A percentile compares a stretch with the other conserved stretches of the same genome.
phyloP scores from a whole-genome alignment of 176 grass and related monocot species.

The Cenchrus fungigraminus region DNA sequence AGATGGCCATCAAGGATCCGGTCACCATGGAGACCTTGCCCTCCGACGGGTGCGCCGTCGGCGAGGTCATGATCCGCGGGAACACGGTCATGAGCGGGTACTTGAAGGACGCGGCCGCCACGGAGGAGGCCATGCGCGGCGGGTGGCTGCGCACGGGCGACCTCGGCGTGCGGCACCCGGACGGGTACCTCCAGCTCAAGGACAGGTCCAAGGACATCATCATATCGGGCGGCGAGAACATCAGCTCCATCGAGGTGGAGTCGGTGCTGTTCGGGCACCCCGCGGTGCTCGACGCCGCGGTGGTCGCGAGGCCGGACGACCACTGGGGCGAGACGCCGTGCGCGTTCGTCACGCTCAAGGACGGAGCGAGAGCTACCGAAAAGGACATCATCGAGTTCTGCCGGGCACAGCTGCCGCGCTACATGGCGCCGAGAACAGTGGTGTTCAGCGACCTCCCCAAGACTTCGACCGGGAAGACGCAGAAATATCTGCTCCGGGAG shows the following conservation, averaged over 20 bases:
- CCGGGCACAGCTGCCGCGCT: slow-evolving; percentile 42
- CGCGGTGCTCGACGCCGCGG: slow-evolving; percentile 48
- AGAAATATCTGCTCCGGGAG: slow-evolving; percentile 61
- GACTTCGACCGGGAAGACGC: slow-evolving; percentile 70
- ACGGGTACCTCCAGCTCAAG: slow-evolving; percentile 65
- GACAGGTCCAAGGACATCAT: slow-evolving; percentile 64
- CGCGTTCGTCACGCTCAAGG: slow-evolving; percentile 59
- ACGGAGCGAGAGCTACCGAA: slow-evolving; percentile 13
- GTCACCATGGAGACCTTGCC: slow-evolving; percentile 59
- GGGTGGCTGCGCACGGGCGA: slow-evolving; percentile 60
- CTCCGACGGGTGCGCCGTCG: slow-evolving; percentile 56
- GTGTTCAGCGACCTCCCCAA: slow-evolving; percentile 66
- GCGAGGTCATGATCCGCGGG: slow-evolving; percentile 69
- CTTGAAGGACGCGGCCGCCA: slow-evolving; percentile 42
- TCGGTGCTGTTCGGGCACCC: slow-evolving; percentile 54
- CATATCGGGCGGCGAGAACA: slow-evolving; percentile 53
- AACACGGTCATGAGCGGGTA: slow-evolving; percentile 78
- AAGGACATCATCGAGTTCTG: slow-evolving; percentile 54
- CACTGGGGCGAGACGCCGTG: slow-evolving; percentile 54
- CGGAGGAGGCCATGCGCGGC: slow-evolving; percentile 44
- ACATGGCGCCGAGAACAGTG: slow-evolving; percentile 60
- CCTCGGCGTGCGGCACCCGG: slow-evolving; percentile 51
- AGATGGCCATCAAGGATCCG: slow-evolving; percentile 63
- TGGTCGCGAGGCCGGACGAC: slow-evolving; percentile 47
- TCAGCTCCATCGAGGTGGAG: slow-evolving; percentile 69